phyloP scores from a whole-genome alignment of 345 rosid genomes.

The Bruguiera sexangula region DNA sequence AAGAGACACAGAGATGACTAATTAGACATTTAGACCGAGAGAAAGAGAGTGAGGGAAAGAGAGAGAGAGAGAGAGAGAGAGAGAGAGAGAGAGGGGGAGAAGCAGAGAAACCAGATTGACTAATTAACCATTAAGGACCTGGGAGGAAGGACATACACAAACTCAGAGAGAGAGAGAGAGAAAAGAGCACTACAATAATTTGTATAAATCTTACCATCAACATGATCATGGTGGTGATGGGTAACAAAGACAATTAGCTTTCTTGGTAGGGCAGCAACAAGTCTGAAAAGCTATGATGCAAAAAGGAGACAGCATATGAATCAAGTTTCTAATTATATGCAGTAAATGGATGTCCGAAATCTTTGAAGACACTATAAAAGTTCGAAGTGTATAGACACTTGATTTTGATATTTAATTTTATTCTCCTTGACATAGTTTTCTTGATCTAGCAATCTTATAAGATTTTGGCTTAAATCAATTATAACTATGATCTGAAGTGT shows the following conservation, averaged over 20 bases:
- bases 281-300: constrained; percentile 55
- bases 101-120: neutral
- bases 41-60: no score
- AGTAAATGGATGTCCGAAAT: no score
- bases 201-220: constrained; percentile 52
- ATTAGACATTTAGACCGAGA: no score
- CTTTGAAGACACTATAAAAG: neutral
- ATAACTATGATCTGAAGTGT: neutral
- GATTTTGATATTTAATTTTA: no score
- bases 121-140: no score
- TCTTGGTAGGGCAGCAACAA: constrained; percentile 64
- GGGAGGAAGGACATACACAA: no score
- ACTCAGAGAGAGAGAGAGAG: neutral
- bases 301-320: constrained; percentile 8
- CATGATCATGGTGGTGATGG: constrained; percentile 84
- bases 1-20: no score
- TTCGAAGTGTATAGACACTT: no score
- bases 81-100: neutral
- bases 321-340: constrained; percentile 12
- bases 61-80: no score
- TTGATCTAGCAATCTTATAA: neutral
- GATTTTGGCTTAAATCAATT: neutral
- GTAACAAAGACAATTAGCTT: constrained; percentile 76
- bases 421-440: no score
- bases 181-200: neutral